These are phyloP conservation scores for Russula sp. DNA, from an alignment of 768 basidiomycete genomes.

Conservation along the genomic window DNA sequence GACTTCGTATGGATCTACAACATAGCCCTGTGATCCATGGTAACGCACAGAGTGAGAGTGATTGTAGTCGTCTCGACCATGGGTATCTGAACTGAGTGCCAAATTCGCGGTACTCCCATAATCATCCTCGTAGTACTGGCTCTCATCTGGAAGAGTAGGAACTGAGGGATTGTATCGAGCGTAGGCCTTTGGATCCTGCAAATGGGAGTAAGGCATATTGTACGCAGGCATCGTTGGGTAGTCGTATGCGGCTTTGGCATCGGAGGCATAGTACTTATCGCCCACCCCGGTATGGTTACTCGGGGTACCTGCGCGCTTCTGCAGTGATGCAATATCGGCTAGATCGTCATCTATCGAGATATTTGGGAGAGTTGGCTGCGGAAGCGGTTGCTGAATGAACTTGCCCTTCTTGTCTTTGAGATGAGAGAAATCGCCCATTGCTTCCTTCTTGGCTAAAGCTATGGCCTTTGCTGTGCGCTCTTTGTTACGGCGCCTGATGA, in stretches of 20 bases:
- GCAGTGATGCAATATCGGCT: slow-evolving; percentile 48
- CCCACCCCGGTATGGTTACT: slow-evolving; percentile 42
- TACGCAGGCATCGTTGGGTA: slow-evolving; percentile 75
- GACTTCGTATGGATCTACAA: slow-evolving; percentile 45
- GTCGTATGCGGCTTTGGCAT: slow-evolving; percentile 40
- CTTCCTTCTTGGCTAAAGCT: slow-evolving; percentile 83
- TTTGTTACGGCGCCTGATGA: slow-evolving; percentile 87
- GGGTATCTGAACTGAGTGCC: slow-evolving; percentile 49
- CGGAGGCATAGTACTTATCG: slow-evolving; percentile 44
- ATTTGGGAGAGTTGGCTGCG: slow-evolving; percentile 92
- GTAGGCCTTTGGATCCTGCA: slow-evolving; percentile 44
- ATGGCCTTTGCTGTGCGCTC: slow-evolving; percentile 77
- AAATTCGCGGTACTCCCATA: slow-evolving; percentile 59
- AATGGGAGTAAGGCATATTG: slow-evolving; percentile 50
- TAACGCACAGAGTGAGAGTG: background rate
- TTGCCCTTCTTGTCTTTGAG: slow-evolving; percentile 92
- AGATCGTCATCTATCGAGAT: slow-evolving; percentile 78
- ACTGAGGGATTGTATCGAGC: slow-evolving; percentile 54
- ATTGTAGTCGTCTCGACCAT: slow-evolving; percentile 32
- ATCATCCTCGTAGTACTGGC: slow-evolving; percentile 56
- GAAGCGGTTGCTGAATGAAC: slow-evolving; percentile 67
- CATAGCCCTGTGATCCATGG: slow-evolving; percentile 20
- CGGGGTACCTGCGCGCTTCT: slow-evolving; percentile 48
- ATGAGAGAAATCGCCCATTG: slow-evolving; percentile 83
- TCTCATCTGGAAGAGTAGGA: slow-evolving; percentile 47